Evolutionary conservation across 768 basidiomycete genomes (phyloP), one percentile per base, ranked within the genome.

Genomic region (Phylloporus rhodoxanthus): DNA sequence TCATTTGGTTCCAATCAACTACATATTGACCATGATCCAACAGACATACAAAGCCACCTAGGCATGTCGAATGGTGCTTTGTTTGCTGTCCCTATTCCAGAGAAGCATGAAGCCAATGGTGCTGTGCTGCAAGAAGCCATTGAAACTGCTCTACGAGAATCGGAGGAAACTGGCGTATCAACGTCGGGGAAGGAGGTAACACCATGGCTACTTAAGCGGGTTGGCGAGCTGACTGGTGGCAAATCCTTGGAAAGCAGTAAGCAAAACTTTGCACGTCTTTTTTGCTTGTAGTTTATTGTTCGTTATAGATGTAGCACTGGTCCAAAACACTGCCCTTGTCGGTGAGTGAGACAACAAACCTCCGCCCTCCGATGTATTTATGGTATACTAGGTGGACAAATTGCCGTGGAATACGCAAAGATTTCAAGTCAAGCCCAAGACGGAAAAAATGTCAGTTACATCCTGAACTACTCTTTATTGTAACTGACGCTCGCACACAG

Each of bases 71-170:
- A 87, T 45, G 89, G 92, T 15, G 82, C 79, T 6, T 65, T 98
- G 15, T 82, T 99, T 53, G 92, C 84, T 8, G 88, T 87, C 6
- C 96, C 96, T 19, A 96, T 98, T 46, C 96, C 94, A 1, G 77
- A 79, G 47, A 71, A 81, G 50, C 83, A 85, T 57, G 81, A 91
- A 59, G 71, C 69, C 5, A 69, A 71, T n/a, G 92, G 92, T 7
- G 71, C 74, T 45, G 57, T 68, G 33, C 78, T 96, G 13, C 92
- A 97, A 64, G 63, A 73, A 37, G 82, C 84, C 0, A 87, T 97
- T 8, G 84, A 94, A 50, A 83, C 81, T 57, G 96, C 96, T 7
- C 78, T 99, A 5, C 63, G 65, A 13, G 95, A 99, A 68, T 86
- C 89, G 4, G 84, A 89, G 53, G 76, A 78, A 50, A 85, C 84